Conservation (phyloP, 192 early-diverging fungal genomes). For the Coemansia sp. region DNA sequence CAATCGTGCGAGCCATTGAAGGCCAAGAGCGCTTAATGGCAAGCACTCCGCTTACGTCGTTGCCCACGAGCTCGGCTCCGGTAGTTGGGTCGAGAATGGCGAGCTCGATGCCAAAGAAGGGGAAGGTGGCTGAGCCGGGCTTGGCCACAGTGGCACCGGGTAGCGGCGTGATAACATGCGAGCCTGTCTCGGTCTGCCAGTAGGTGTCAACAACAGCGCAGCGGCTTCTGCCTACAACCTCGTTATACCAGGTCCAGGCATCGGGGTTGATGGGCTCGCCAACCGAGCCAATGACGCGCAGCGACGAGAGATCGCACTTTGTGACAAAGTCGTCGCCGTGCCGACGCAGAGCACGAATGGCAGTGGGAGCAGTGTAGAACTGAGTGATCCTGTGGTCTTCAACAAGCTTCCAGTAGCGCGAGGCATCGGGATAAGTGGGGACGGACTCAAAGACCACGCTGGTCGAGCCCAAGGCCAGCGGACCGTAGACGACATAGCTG, state of each 20-base stretch:
- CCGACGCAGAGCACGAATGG: constrained; percentile 91
- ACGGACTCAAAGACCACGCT: constrained; percentile 93
- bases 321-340: constrained; percentile 77
- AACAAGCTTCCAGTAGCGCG: constrained; percentile 80
- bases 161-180: constrained; percentile 86
- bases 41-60: constrained; percentile 88
- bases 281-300: constrained; percentile 91
- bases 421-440: constrained; percentile 87
- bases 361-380: constrained; percentile 98
- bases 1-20: constrained; percentile 88
- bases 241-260: constrained; percentile 97
- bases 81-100: constrained; percentile 82
- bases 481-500: constrained; percentile 92
- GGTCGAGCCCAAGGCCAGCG: constrained; percentile 80
- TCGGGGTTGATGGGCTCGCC: constrained; percentile 98
- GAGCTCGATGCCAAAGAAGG: constrained; percentile 94
- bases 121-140: constrained; percentile 92
- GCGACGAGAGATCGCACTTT: constrained; percentile 73
- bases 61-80: constrained; percentile 80
- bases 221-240: constrained; percentile 78
- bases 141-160: constrained; percentile 89
- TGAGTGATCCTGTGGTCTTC: constrained; percentile 92
- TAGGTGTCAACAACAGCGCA: constrained; percentile 98
- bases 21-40: constrained; percentile 87
- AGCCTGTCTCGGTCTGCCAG: constrained; percentile 92